phyloP scores from a whole-genome alignment of 495 filamentous ascomycete species.

The Penicillium manginii region DNA sequence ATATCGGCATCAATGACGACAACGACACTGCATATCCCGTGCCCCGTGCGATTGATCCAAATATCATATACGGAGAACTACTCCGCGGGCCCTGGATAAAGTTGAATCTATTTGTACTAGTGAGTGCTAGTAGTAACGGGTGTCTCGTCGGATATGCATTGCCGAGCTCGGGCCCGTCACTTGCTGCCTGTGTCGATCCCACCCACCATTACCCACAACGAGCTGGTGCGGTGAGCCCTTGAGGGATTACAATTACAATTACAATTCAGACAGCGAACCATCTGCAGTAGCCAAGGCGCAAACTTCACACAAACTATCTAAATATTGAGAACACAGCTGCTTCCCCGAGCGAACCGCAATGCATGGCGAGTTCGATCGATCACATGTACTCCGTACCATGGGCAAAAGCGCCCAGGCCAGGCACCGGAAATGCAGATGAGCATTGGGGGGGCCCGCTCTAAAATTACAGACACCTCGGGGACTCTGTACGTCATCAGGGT shows the following conservation, averaged over 20 bases:
- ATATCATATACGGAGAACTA: no score
- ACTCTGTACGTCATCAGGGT: background rate
- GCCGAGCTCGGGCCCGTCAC: slow-evolving; percentile 3
- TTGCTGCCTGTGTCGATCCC: background rate
- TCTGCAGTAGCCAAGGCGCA: background rate
- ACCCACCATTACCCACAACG: background rate
- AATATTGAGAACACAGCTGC: background rate
- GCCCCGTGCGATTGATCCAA: no score
- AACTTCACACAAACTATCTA: background rate
- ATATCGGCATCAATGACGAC: no score
- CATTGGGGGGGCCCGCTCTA: no score
- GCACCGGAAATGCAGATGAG: background rate
- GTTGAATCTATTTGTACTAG: background rate
- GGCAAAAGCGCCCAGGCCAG: background rate
- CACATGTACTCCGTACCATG: background rate
- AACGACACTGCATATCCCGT: no score
- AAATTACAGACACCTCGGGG: background rate
- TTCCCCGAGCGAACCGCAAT: background rate
- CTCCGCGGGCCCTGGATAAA: background rate
- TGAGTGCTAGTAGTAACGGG: background rate
- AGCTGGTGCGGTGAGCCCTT: background rate
- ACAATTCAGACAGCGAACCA: background rate
- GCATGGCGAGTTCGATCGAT: slow-evolving; percentile 1
- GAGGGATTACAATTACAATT: background rate
- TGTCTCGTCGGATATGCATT: background rate